These are phyloP conservation scores for Diaporthe sp. DNA, from an alignment of 2,329 filamentous ascomycete genomes.

Conservation along the genomic window DNA sequence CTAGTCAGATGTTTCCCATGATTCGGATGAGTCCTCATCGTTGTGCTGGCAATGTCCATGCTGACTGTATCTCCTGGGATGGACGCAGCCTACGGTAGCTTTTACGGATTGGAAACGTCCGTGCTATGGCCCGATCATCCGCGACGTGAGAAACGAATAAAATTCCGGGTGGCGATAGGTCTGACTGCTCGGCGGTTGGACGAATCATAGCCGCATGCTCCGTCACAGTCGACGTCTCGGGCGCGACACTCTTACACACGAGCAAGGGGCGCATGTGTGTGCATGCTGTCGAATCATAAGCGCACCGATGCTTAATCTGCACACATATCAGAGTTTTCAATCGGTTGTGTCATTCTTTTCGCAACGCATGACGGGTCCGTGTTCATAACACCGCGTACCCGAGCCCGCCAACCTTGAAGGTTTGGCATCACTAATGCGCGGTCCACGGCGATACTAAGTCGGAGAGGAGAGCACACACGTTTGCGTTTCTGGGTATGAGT, in stretches of 20 bases:
- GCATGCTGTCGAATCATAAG: not conserved
- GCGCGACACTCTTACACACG: conserved; percentile 2
- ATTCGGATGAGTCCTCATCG: not conserved
- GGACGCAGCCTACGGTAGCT: conserved; percentile 4
- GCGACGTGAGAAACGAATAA: conserved; percentile 6
- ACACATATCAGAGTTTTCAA: conserved; percentile 1
- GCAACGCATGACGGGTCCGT: conserved; percentile 9
- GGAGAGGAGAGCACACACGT: not conserved
- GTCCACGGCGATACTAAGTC: no score
- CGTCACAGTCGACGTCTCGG: conserved; percentile 23
- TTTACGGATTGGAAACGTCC: not conserved
- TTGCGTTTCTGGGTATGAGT: no score
- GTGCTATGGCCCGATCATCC: conserved; percentile 2
- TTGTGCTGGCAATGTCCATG: conserved; percentile 10
- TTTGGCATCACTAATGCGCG: not conserved
- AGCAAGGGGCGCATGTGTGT: not conserved
- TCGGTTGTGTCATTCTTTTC: not conserved
- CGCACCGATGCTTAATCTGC: conserved; percentile 1
- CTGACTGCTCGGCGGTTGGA: conserved; percentile 10
- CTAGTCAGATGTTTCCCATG: not conserved
- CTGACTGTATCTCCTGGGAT: not conserved
- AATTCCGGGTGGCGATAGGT: not conserved
- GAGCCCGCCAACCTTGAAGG: not conserved
- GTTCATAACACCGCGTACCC: not conserved
- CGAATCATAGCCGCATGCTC: conserved; percentile 22